Base-by-base conservation (phyloP, 2,329 filamentous ascomycete species). In the Penicillium sp. region DNA sequence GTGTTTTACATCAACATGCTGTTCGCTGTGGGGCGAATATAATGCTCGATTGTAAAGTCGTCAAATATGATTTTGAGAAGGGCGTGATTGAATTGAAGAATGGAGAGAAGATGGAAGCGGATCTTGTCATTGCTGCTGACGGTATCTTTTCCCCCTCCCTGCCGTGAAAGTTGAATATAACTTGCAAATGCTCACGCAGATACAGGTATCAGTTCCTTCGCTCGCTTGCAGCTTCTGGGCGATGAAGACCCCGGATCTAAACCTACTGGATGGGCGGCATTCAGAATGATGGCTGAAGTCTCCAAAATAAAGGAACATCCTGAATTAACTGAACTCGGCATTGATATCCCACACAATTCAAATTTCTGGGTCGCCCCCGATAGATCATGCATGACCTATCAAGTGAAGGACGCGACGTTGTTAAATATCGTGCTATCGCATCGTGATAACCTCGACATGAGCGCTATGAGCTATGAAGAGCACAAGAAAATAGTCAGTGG, bases 241-340 rank as follows among this genome's bases (percentile, higher is more conserved):
- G 18, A 31, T 4, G 39, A 37, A 2, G 48, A 50, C n/a, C 48
- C 48, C 2, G 37, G 28, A 11, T 7, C 26, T 14, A 26, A 50
- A 24, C 48, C 48, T 10, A 50, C 48, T 7, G 48, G 48, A 13
- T 50, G 48, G 48, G 48, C 48, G 4, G 48, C 48, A 7, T 43
- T 50, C 26, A 43, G 48, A 28, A 50, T 50, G 48, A 50, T 50
- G 48, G 39, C 48, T 14, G 48, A 50, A 11, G 39, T 50, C 14
- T 50, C 48, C 8, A 50, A 28, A 10, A 50, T 50, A 3, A 40
- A 50, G n/a, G 28, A 50, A 2, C 21, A 50, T 14, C 48, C 48
- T 14, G n/a, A 40, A 24, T 16, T 42, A 6, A 42, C 28, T 8
- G 39, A 50, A 11, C 39, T 50, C 3, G 39, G 39, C 10, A 44